Evolutionary conservation across 345 rosid species (phyloP).

Genomic region (Lepidium didymum): DNA sequence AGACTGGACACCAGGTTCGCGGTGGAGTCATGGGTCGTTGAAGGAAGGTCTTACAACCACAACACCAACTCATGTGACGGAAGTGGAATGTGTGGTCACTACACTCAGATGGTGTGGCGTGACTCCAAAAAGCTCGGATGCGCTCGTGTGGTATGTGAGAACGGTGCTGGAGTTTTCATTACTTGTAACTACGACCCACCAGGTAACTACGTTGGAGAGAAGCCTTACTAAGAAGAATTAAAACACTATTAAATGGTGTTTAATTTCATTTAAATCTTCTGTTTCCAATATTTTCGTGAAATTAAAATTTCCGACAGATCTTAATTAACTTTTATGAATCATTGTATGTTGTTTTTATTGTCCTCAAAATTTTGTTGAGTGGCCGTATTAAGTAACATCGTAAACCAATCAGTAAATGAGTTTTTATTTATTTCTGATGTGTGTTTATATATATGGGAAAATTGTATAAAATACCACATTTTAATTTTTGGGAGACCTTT

Average conservation of each 20-base stretch:
- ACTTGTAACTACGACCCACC: conserved; percentile 96
- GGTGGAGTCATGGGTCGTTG: conserved; percentile 55
- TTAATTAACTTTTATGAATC: neutral
- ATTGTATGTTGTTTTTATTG: conserved; percentile 15
- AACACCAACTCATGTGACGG: conserved; percentile 50
- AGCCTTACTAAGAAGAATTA: conserved; percentile 48
- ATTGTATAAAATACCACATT: too few species aligned
- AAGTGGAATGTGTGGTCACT: conserved; percentile 73
- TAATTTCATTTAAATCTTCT: neutral
- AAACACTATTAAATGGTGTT: neutral
- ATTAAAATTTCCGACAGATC: conserved; percentile 1
- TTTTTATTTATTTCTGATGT: neutral
- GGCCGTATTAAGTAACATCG: conserved; percentile 2
- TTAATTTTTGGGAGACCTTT: too few species aligned
- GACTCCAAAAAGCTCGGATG: conserved; percentile 59
- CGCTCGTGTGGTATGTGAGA: conserved; percentile 46
- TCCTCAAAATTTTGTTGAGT: conserved; percentile 10
- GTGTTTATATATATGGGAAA: too few species aligned
- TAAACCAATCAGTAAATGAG: neutral
- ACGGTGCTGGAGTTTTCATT: conserved; percentile 66
- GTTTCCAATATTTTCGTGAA: conserved; percentile 16
- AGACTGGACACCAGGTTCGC: conserved; percentile 72
- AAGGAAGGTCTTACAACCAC: conserved; percentile 47
- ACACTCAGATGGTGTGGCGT: conserved; percentile 87
- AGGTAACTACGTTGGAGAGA: conserved; percentile 80